Base-by-base conservation (phyloP, 805 yeast genomes). In the Teunomyces funiuensis region DNA sequence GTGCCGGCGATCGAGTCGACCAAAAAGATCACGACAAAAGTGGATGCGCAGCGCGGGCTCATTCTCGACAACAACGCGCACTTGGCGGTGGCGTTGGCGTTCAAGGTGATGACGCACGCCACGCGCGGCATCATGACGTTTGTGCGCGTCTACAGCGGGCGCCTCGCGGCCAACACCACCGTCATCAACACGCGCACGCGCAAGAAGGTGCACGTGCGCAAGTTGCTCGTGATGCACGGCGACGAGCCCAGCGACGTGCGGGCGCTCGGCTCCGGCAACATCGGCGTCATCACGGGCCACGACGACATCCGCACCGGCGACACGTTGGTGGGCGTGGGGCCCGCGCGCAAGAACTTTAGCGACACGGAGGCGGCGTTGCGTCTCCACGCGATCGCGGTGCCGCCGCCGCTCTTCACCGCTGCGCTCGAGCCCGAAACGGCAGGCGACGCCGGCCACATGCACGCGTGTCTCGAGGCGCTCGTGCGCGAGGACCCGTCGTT, bases 401-500 rank as follows among this genome's bases (percentile, higher is more conserved):
- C 99, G 1, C 96, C 96, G 1, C 95, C 98, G 0, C 93, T 93
- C 5, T 93, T 91, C 61, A 84, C 89, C 46, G 82, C 91, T 2
- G 76, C 88, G 0, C 73, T 91, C 22, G 93, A 87, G 47, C 98
- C 99, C 0, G 66, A 69, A 34, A 82, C 96, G 0, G 77, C 88
- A 2, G 90, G 96, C 2, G 97, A 90, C 53, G 79, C 76, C 45
- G 70, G 88, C 30, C 71, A 80, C 33, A 73, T 91, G 80, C 85
- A 86, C 33, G 74, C 78, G 5, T 83, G 95, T 3, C 69, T 93
- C 34, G 68, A 70, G 7, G 66, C 78, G 1, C 62, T 93, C 30
- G 61, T 86, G n/a, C 73, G 85, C 40, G 98, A 93, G 56, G 99
- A 93, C 55, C 99, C 99, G 3, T 86, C 96, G 37, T 70, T 93